These are phyloP conservation scores for Oidiodendron maius DNA, from an alignment of 495 filamentous ascomycete species.

Conservation along the genomic window DNA sequence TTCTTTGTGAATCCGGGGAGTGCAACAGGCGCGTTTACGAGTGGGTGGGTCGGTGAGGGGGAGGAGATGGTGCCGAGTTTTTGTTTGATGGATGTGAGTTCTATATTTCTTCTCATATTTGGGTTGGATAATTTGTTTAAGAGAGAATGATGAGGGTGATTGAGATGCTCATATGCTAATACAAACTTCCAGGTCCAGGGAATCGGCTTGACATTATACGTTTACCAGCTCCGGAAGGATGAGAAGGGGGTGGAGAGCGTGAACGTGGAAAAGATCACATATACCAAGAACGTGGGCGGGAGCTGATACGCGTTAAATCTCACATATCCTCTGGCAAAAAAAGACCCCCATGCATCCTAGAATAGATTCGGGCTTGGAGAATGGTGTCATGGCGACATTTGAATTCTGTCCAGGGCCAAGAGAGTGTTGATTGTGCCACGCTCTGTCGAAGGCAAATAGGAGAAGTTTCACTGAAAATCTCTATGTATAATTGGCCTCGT, in stretches of 20 bases:
- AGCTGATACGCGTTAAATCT: no score
- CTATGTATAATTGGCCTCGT: neutral
- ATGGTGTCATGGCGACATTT: no score
- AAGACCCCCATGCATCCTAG: no score
- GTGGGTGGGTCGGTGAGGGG: constrained; percentile 38
- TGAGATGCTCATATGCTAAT: neutral
- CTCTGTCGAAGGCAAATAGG: no score
- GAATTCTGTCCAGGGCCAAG: no score
- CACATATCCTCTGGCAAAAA: no score
- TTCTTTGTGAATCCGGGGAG: constrained; percentile 99
- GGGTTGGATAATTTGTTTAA: neutral
- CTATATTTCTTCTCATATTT: no score
- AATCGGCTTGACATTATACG: constrained; percentile 92
- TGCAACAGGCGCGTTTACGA: constrained; percentile 78
- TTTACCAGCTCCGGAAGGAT: constrained; percentile 92
- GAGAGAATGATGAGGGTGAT: constrained; percentile 6
- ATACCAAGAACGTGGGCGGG: constrained; percentile 67
- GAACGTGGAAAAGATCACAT: constrained; percentile 95
- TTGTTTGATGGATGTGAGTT: constrained; percentile 96
- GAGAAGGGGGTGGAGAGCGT: constrained; percentile 86
- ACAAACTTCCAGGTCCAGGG: constrained; percentile 72
- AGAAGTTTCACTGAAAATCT: neutral
- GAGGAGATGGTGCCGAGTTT: constrained; percentile 93
- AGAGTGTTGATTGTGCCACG: no score
- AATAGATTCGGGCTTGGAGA: no score